Evolutionary conservation across 768 basidiomycete genomes (phyloP).

Genomic region (Tephrocybe rancida): DNA sequence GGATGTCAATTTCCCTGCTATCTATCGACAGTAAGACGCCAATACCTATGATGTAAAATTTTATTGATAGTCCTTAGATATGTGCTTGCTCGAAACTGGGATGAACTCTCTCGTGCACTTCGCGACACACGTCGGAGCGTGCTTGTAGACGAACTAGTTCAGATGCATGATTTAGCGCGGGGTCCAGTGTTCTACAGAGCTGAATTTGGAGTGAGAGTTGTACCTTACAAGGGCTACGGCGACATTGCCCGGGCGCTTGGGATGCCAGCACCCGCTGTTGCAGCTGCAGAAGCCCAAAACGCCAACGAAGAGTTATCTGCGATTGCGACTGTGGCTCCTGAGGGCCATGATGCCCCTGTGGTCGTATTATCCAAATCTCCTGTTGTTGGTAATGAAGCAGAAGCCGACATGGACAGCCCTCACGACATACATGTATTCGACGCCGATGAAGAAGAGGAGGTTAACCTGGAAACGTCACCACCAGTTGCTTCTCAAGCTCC

Average conservation of each 20-base stretch:
- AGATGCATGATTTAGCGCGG: conserved; percentile 21
- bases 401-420: too few relatives aligned
- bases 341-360: too few relatives aligned
- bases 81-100: conserved; percentile 29
- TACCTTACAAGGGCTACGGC: conserved; percentile 9
- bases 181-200: neutral
- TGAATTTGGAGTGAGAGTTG: conserved; percentile 7
- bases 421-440: too few relatives aligned
- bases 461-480: too few relatives aligned
- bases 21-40: conserved; percentile 15
- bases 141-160: conserved; percentile 26
- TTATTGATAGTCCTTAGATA: conserved; percentile 12
- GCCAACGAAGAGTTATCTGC: too few relatives aligned
- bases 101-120: conserved; percentile 22
- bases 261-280: too few relatives aligned
- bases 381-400: too few relatives aligned
- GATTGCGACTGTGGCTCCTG: too few relatives aligned
- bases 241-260: conserved; percentile 9
- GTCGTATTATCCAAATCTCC: too few relatives aligned
- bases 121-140: conserved; percentile 13
- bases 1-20: conserved; percentile 4
- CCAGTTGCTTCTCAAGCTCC: too few relatives aligned
- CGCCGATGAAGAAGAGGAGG: too few relatives aligned
- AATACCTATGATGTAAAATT: neutral
- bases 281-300: conserved; percentile 18